Conservation (phyloP, 257 asterid species). For the Misopates orontium region DNA sequence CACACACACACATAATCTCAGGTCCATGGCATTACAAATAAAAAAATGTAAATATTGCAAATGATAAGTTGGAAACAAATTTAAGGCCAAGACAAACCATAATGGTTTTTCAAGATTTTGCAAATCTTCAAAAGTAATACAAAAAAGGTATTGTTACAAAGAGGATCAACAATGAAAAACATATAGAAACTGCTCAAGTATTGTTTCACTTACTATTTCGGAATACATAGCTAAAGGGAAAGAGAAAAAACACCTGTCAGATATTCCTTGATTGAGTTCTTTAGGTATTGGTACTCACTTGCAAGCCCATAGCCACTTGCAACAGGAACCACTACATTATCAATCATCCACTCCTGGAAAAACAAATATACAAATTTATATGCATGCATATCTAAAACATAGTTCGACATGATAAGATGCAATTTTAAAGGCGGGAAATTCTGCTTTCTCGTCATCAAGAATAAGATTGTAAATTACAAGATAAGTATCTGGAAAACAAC, state of each 20-base stretch:
- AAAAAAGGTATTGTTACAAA: no score
- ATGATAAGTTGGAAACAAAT: neutral
- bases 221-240: neutral
- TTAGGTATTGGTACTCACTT: slow-evolving; percentile 77
- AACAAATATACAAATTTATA: neutral
- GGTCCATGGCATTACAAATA: neutral
- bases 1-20: neutral
- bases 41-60: neutral
- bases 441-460: no score
- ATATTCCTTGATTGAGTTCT: slow-evolving; percentile 70
- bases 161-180: no score
- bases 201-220: no score
- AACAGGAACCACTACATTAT: slow-evolving; percentile 68
- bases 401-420: neutral
- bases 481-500: no score
- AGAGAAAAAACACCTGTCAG: slow-evolving; percentile 57
- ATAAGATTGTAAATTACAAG: no score
- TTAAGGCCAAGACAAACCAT: no score
- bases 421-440: no score
- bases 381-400: no score
- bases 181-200: no score
- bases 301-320: slow-evolving; percentile 70
- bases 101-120: no score
- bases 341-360: slow-evolving; percentile 78
- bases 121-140: no score